Evolutionary conservation across 225 moss, liverwort and hornwort species (phyloP).

Genomic region (Polytrichum formosum): DNA sequence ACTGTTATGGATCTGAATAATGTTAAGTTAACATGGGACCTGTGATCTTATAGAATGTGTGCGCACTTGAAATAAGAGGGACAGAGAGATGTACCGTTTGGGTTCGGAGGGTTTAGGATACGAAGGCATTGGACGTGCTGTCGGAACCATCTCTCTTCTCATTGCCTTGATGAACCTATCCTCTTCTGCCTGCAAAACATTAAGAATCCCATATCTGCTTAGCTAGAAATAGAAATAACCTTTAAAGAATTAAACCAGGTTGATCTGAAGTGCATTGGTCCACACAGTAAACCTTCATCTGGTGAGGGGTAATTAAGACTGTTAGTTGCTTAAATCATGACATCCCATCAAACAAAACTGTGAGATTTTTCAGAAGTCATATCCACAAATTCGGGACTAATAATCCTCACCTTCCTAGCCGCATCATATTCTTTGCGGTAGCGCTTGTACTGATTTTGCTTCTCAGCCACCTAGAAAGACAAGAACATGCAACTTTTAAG

Average conservation of each 20-base stretch:
- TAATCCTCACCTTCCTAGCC: conserved; percentile 35
- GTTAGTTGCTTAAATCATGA: no score
- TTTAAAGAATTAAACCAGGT: background rate
- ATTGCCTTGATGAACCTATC: conserved; percentile 79
- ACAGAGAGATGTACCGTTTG: conserved; percentile 44
- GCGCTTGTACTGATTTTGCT: conserved; percentile 57
- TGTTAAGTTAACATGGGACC: no score
- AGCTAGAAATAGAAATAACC: background rate
- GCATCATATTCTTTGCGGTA: conserved; percentile 60
- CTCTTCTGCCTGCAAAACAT: conserved; percentile 64
- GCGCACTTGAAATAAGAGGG: background rate
- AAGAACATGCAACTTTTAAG: no score
- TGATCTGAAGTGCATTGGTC: background rate
- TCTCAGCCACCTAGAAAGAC: conserved; percentile 41
- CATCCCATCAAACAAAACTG: no score
- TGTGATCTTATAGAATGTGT: background rate
- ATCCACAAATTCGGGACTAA: background rate
- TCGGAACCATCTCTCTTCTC: conserved; percentile 82
- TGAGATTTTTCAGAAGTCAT: no score
- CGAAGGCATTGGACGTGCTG: conserved; percentile 77
- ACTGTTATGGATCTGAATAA: no score
- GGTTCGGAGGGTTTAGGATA: conserved; percentile 60
- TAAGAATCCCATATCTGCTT: no score
- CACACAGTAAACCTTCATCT: background rate
- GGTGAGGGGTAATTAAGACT: no score